Evolutionary conservation across 2,329 filamentous ascomycete species (phyloP).

Genomic region (Hyphodiscus sp.): DNA sequence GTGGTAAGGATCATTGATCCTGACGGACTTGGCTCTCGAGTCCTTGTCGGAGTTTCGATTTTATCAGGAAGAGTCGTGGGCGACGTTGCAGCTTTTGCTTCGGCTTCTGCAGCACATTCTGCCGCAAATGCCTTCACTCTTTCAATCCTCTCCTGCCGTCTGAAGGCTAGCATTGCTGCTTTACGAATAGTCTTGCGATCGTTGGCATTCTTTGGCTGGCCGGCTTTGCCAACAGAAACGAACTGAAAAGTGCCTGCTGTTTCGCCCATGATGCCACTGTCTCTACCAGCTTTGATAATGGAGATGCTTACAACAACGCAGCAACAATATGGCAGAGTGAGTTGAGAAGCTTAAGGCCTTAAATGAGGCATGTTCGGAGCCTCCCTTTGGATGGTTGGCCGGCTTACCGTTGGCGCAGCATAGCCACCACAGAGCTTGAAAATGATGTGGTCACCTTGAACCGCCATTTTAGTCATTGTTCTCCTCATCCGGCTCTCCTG

Average conservation of each 20-base stretch:
- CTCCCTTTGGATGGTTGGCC: neutral
- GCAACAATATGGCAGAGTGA: neutral
- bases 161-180: neutral
- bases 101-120: neutral
- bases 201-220: neutral
- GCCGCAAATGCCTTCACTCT: neutral
- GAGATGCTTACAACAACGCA: neutral
- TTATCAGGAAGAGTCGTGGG: neutral
- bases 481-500: too few relatives aligned
- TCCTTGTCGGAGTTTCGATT: neutral
- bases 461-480: too few relatives aligned
- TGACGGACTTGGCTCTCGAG: neutral
- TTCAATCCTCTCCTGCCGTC: neutral
- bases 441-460: too few relatives aligned
- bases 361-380: neutral
- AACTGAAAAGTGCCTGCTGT: neutral
- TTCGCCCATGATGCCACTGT: neutral
- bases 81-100: neutral
- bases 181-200: neutral
- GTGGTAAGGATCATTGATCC: neutral
- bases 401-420: too few relatives aligned
- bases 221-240: neutral
- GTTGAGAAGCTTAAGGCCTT: neutral
- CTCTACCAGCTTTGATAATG: neutral
- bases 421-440: too few relatives aligned